Evolutionary conservation across 2,329 filamentous ascomycete species (phyloP).

Genomic region (Fusarium sp.): DNA sequence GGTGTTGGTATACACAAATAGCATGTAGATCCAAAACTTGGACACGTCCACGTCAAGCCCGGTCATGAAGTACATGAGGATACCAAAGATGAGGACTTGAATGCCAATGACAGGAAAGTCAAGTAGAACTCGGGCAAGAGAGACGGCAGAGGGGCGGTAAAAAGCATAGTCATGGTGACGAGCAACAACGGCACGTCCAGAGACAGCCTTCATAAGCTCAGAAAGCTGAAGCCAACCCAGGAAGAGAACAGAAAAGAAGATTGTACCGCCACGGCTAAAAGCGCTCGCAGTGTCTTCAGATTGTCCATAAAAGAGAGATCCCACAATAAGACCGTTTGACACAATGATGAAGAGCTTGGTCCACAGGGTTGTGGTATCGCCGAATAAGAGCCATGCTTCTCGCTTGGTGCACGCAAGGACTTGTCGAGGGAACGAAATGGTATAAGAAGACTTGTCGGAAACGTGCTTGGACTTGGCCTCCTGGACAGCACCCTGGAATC

Average conservation of each 20-base stretch:
- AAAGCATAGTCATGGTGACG: conserved; percentile 64
- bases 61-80: conserved; percentile 82
- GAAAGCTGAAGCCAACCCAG: conserved; percentile 77
- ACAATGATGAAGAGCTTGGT: conserved; percentile 86
- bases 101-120: conserved; percentile 72
- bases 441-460: conserved; percentile 78
- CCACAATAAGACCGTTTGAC: conserved; percentile 79
- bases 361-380: conserved; percentile 79
- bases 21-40: conserved; percentile 75
- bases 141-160: conserved; percentile 67
- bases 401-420: conserved; percentile 76
- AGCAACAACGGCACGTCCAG: conserved; percentile 72
- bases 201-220: conserved; percentile 82
- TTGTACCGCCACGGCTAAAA: conserved; percentile 64
- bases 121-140: conserved; percentile 65
- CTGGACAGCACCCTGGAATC: conserved; percentile 76
- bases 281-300: conserved; percentile 71
- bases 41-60: conserved; percentile 74
- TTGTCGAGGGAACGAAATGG: conserved; percentile 79
- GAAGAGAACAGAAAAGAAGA: conserved; percentile 66
- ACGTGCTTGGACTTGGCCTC: conserved; percentile 79
- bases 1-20: conserved; percentile 70
- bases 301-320: conserved; percentile 82
- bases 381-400: conserved; percentile 83
- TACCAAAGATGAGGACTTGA: conserved; percentile 76